Conservation (phyloP, 2,329 filamentous ascomycete species). For the Trichothecium roseum region DNA sequence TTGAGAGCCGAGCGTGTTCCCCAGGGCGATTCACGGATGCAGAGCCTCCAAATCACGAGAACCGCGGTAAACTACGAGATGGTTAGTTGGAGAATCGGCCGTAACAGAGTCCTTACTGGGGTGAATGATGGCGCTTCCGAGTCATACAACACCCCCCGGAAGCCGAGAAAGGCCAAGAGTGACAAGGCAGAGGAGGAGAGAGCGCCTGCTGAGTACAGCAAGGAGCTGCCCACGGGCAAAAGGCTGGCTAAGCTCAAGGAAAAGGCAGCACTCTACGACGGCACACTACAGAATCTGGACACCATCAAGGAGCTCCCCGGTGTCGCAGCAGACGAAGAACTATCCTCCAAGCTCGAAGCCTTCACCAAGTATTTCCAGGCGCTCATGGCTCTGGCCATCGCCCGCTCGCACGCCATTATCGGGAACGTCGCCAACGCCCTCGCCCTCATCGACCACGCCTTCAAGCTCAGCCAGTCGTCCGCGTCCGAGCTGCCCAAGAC, state of each 20-base stretch:
- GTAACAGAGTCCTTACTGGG: slow-evolving; percentile 85
- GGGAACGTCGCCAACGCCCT: slow-evolving; percentile 68
- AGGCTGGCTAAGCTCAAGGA: slow-evolving; percentile 76
- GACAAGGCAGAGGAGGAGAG: slow-evolving; percentile 34
- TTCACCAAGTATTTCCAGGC: slow-evolving; percentile 79
- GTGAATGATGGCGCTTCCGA: slow-evolving; percentile 62
- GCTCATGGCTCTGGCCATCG: slow-evolving; percentile 73
- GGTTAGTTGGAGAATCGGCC: slow-evolving; percentile 88
- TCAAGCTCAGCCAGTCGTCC: slow-evolving; percentile 49
- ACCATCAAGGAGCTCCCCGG: slow-evolving; percentile 83
- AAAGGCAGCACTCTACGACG: slow-evolving; percentile 81
- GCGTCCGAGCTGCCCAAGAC: slow-evolving; percentile 31
- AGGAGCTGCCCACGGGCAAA: slow-evolving; percentile 60
- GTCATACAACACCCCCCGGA: slow-evolving; percentile 36
- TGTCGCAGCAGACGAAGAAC: slow-evolving; percentile 70
- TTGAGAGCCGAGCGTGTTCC: slow-evolving; percentile 72
- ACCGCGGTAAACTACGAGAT: slow-evolving; percentile 91
- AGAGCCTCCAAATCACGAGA: slow-evolving; percentile 82
- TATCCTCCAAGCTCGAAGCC: slow-evolving; percentile 68
- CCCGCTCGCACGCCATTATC: slow-evolving; percentile 70
- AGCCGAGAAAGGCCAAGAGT: slow-evolving; percentile 36
- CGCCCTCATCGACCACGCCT: slow-evolving; percentile 69
- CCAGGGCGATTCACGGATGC: slow-evolving; percentile 77
- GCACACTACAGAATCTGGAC: slow-evolving; percentile 81
- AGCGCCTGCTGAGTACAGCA: slow-evolving; percentile 14